phyloP scores from a whole-genome alignment of 768 basidiomycete genomes.

The Macrolepiota fuliginosa region DNA sequence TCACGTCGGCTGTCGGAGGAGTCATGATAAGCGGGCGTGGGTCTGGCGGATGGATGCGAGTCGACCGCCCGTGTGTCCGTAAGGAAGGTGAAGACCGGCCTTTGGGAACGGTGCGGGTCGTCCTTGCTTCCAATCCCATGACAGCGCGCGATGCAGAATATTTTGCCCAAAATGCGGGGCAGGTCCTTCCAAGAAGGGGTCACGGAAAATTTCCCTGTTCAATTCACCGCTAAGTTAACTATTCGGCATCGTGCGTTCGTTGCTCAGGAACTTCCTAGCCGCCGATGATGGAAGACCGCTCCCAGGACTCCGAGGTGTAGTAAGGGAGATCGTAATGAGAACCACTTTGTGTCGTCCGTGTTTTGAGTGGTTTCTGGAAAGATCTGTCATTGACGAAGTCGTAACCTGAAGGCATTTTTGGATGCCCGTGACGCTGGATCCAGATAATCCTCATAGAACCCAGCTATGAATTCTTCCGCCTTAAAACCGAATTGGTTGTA shows the following conservation, averaged over 20 bases:
- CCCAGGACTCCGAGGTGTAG: slow-evolving; percentile 1
- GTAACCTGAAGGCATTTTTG: slow-evolving; percentile 77
- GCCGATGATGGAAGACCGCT: slow-evolving; percentile 9
- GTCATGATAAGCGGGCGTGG: neutral
- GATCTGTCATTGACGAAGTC: slow-evolving; percentile 52
- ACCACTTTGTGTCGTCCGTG: neutral
- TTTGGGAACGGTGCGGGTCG: neutral
- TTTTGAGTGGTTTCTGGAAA: neutral
- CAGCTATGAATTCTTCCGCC: slow-evolving; percentile 78
- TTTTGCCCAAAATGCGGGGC: neutral
- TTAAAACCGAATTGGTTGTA: slow-evolving; percentile 90
- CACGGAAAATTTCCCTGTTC: neutral
- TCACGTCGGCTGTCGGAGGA: slow-evolving; percentile 1
- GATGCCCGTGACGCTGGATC: slow-evolving; percentile 66
- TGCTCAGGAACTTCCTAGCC: neutral
- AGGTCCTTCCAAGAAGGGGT: neutral
- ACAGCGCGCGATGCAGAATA: neutral
- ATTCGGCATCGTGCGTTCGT: slow-evolving; percentile 7
- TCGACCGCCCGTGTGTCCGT: neutral
- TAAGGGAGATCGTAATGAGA: neutral
- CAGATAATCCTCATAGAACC: slow-evolving; percentile 82
- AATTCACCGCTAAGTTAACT: neutral
- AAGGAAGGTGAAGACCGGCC: slow-evolving; percentile 1
- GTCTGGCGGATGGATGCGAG: neutral
- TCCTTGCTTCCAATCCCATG: neutral